These are phyloP conservation scores for Agastache rugosa DNA, from an alignment of 257 asterid species.

Conservation along the genomic window DNA sequence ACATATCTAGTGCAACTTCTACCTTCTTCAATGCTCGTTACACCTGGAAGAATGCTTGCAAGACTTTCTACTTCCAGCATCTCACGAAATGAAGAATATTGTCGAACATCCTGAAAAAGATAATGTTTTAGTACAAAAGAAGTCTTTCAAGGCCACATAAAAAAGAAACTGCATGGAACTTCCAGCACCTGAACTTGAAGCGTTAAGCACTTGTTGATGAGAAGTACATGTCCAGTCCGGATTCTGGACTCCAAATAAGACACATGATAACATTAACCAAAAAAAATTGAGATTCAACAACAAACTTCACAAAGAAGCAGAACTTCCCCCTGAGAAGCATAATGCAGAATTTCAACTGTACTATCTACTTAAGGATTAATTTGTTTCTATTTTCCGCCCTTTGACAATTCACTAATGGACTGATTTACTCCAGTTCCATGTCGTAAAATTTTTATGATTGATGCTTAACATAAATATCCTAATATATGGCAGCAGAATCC, in stretches of 20 bases:
- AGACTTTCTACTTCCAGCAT: conserved; percentile 79
- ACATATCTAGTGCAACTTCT: not conserved
- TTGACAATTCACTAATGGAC: not conserved
- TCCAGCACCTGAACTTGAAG: conserved; percentile 82
- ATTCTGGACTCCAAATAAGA: conserved; percentile 58
- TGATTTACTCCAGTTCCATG: conserved; percentile 10
- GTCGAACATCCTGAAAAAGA: conserved; percentile 61
- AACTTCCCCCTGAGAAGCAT: not conserved
- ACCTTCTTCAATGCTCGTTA: conserved; percentile 75
- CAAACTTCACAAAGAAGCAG: conserved; percentile 8
- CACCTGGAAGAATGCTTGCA: conserved; percentile 80
- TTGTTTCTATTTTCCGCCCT: conserved; percentile 8
- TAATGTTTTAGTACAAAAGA: conserved; percentile 27
- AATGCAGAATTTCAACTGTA: not conserved
- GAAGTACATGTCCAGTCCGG: conserved; percentile 58
- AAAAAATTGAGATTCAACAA: conserved; percentile 24
- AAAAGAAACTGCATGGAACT: conserved; percentile 33
- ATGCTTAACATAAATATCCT: conserved; percentile 3
- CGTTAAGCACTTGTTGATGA: conserved; percentile 70
- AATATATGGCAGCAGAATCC: not conserved
- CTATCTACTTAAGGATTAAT: conserved; percentile 4
- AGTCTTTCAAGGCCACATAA: conserved; percentile 11
- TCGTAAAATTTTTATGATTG: not conserved
- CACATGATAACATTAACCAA: conserved; percentile 6
- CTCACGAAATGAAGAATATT: conserved; percentile 76